Evolutionary conservation across 495 filamentous ascomycete species (phyloP), one percentile per base, ranked within the genome.

Genomic region (Penicillium angulare): DNA sequence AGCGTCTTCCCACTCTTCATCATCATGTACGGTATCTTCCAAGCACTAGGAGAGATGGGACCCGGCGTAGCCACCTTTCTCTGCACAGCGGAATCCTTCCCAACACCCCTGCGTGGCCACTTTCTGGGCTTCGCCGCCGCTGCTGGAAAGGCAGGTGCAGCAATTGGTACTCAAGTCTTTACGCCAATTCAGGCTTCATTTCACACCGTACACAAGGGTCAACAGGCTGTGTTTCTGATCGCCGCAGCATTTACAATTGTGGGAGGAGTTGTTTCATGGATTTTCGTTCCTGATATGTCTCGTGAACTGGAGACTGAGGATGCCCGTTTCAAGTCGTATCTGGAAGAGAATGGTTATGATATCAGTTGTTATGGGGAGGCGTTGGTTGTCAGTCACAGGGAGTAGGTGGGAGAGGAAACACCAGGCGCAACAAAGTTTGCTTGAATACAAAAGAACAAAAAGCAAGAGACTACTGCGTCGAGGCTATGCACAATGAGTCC

Each of bases 21-120:
- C 0, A 66, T 79, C 7, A 65, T 80, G 40, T 80, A 79, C 50
- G 76, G 75, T 6, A 69, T 80, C 34, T 79, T 79, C 56, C 63
- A 73, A 24, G 63, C 68, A 0, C 60, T 77, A 1, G 70, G 74
- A 3, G 72, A 76, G 43, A 72, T 78, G 64, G 76, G 77, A 0
- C 77, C 77, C 2, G 77, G 74, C 0, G 74, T 72, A 12, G 63
- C 70, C 2, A 76, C 66, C 15, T 75, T 78, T 47, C 63, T 76
- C 20, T 73, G 65, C 29, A 65, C 66, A 4, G 65, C 71, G 0
- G 76, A 81, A 36, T 76, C 69, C 0, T 79, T 81, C 49, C 75
- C 76, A 1, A 81, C 76, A 0, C 71, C 76, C 1, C 53, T 79
- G 0, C 71, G 78, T 8, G 77, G 78, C 3, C 74, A 79, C 39